Conservation (phyloP, 1,284 basidiomycete genomes). For the Athelia psychrophila region DNA sequence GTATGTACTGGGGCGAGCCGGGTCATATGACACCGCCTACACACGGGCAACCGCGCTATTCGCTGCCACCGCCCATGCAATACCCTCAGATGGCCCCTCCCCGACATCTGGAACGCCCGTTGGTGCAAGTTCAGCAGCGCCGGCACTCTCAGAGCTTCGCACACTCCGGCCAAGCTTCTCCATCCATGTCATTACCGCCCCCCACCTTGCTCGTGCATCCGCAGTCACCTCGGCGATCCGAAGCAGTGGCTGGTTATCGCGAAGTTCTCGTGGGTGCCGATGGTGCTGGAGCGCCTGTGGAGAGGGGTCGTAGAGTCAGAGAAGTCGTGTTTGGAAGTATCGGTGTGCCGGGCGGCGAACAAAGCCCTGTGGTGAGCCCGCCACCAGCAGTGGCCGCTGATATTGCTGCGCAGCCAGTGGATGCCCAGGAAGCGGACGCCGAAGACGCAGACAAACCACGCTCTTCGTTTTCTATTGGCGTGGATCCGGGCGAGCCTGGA, state of each 20-base stretch:
- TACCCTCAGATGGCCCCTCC: constrained; percentile 12
- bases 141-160: constrained; percentile 14
- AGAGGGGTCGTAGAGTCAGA: constrained; percentile 12
- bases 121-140: constrained; percentile 9
- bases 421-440: constrained; percentile 1
- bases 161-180: constrained; percentile 16
- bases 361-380: constrained; percentile 24
- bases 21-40: background rate
- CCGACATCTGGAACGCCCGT: constrained; percentile 13
- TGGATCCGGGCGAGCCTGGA: constrained; percentile 37
- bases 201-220: constrained; percentile 13
- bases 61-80: constrained; percentile 4
- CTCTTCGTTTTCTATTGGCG: constrained; percentile 42
- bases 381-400: constrained; percentile 7
- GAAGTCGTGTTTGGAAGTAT: constrained; percentile 55
- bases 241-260: constrained; percentile 21
- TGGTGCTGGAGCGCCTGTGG: background rate
- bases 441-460: constrained; percentile 28
- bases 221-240: constrained; percentile 19
- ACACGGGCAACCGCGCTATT: constrained; percentile 1
- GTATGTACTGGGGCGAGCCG: background rate
- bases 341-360: constrained; percentile 22
- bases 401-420: constrained; percentile 5
- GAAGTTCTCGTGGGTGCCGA: constrained; percentile 8
- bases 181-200: constrained; percentile 8